Conservation (phyloP, 805 yeast genomes). For the Nakazawaea wyomingensis region DNA sequence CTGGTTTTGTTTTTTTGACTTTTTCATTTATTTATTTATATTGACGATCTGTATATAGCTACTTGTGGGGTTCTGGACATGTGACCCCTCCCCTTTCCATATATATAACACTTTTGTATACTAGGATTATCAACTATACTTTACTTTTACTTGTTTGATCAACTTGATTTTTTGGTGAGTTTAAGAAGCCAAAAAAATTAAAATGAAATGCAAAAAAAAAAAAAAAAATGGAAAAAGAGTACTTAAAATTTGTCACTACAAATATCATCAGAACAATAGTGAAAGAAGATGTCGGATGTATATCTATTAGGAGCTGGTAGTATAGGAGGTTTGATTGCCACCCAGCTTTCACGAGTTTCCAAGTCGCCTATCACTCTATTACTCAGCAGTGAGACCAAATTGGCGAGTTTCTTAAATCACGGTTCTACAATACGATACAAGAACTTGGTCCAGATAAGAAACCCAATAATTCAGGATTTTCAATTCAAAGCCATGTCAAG, state of each 20-base stretch:
- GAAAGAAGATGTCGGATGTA: neutral
- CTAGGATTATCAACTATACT: too few relatives aligned
- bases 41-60: too few relatives aligned
- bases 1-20: too few relatives aligned
- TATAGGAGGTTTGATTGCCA: conserved; percentile 11
- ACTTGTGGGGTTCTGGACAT: too few relatives aligned
- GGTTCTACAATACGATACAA: conserved; percentile 9
- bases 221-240: neutral
- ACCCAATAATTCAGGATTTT: conserved; percentile 12
- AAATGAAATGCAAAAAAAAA: neutral
- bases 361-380: conserved; percentile 3
- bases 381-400: conserved; percentile 3
- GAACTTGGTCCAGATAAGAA: conserved; percentile 6
- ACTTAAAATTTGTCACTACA: too few relatives aligned
- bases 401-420: neutral
- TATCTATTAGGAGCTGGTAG: conserved; percentile 12
- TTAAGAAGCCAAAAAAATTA: too few relatives aligned
- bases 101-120: too few relatives aligned
- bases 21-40: too few relatives aligned
- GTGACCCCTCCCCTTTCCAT: too few relatives aligned
- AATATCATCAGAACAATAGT: neutral
- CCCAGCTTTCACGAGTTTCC: conserved; percentile 5
- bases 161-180: too few relatives aligned
- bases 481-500: conserved; percentile 9
- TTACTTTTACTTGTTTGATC: too few relatives aligned